Evolutionary conservation across 768 basidiomycete species (phyloP).

Genomic region (Suillus weaverae): DNA sequence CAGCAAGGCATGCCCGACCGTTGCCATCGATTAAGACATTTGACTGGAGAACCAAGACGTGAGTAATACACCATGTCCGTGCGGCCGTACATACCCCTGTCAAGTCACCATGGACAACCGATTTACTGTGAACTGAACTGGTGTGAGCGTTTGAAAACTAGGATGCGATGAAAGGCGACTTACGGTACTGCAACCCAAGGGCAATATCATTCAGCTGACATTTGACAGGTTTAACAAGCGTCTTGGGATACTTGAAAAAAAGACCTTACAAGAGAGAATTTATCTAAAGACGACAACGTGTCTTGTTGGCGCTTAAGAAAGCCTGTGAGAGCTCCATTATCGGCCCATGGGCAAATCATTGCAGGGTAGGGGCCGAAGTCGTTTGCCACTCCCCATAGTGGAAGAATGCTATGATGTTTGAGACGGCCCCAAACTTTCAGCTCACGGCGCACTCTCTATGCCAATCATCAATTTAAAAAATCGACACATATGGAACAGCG

Average conservation of each 20-base stretch:
- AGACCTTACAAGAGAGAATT: background rate
- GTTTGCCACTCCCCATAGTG: background rate
- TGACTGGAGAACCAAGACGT: background rate
- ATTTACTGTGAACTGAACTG: background rate
- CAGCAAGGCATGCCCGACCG: background rate
- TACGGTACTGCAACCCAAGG: background rate
- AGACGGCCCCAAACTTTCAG: background rate
- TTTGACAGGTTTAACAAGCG: too few species aligned
- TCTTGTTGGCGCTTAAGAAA: background rate
- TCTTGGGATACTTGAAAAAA: too few species aligned
- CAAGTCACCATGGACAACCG: background rate
- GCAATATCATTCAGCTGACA: background rate
- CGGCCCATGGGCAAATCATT: background rate
- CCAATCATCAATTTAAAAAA: background rate
- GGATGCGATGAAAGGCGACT: background rate
- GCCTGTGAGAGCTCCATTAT: background rate
- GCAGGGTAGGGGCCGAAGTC: background rate
- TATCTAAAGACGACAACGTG: background rate
- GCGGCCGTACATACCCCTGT: background rate
- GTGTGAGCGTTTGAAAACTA: background rate
- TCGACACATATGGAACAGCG: background rate
- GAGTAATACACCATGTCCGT: background rate
- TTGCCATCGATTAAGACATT: constrained; percentile 15
- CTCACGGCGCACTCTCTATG: background rate
- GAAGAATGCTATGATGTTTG: background rate